Percentiles rank a stretch among this genome's conserved stretches.
phyloP scores from a whole-genome alignment of 495 filamentous ascomycete species.

The Penicillium taxi region DNA sequence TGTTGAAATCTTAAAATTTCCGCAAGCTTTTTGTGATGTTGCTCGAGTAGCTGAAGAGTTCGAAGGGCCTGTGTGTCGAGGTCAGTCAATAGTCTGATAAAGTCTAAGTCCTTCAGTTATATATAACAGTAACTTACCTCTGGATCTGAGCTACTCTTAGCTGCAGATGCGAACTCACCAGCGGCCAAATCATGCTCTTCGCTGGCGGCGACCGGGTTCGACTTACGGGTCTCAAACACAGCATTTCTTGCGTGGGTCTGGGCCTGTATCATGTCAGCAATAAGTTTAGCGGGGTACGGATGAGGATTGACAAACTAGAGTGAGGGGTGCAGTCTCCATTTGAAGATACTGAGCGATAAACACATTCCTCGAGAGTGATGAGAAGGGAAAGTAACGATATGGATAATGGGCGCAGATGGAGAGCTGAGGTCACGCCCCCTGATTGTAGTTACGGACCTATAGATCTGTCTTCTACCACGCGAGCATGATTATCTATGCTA shows the following conservation, averaged over 20 bases:
- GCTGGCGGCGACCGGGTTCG: conserved; percentile 70
- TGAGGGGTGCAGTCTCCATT: conserved; percentile 58
- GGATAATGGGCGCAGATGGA: not conserved
- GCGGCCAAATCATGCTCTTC: conserved; percentile 86
- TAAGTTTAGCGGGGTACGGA: conserved; percentile 1
- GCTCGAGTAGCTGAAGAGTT: conserved; percentile 73
- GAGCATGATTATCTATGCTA: too few relatives aligned
- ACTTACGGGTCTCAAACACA: conserved; percentile 64
- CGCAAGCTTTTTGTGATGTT: conserved; percentile 74
- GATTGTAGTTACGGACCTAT: too few relatives aligned
- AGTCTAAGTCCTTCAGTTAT: not conserved
- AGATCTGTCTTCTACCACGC: too few relatives aligned
- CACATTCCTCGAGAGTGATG: not conserved
- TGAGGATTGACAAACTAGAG: conserved; percentile 35
- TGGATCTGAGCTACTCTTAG: conserved; percentile 60
- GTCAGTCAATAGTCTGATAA: not conserved
- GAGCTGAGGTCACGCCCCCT: too few relatives aligned
- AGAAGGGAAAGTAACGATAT: conserved; percentile 6
- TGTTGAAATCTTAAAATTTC: conserved; percentile 65
- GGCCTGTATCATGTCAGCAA: conserved; percentile 47
- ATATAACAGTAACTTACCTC: conserved; percentile 46
- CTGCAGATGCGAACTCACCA: conserved; percentile 78
- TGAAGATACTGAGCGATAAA: too few relatives aligned
- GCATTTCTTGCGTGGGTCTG: conserved; percentile 81
- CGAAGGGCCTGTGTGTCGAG: conserved; percentile 58